Evolutionary conservation across 225 moss, liverwort and hornwort species (phyloP), one percentile per base, ranked within the genome.

Genomic region (Pleurozium schreberi): DNA sequence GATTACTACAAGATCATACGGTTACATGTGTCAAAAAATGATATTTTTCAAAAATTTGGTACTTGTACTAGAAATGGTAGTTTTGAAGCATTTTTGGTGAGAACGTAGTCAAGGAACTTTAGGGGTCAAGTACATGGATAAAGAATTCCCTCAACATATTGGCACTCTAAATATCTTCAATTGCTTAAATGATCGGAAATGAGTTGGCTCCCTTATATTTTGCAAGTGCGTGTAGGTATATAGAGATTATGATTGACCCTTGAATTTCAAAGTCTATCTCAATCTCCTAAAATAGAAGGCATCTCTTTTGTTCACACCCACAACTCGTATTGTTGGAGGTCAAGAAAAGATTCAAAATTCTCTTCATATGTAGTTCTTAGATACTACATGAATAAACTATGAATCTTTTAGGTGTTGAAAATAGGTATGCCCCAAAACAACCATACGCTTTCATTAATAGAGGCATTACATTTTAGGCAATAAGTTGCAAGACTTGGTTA

Each of bases 241-340:
- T 11, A 47, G 9, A 1, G 3, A 13, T 47, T 26, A 74, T 28
- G 4, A 47, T 47, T 74, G 20, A 3, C 7, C 2, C 1, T 18
- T 6, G 19, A 75, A 49, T 49, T 31, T 7, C 0, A 75, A 33
- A 2, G 7, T 7, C 7, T 33, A 49, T 12, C n/a, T 33, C 5
- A 49, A 49, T 0, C 1, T 0, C 2, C 3, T 12, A 4, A 75
- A 49, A 31, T 7, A 31, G 27, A 0, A 1, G 0, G 20, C 7
- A 33, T 2, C 0, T 49, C 33, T 45, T 50, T 0, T 11, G 0
- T 7, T 0, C 2, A 12, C 5, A 12, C 19, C 3, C 0, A 12
- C 19, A 33, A 31, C 0, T 0, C 1, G 0, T 36, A 18, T 77
- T 34, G 4, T 16, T 25, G 4, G 1, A 55, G 25, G 15, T 76